These are phyloP conservation scores for Neoboletus subvelutipes DNA, from an alignment of 768 basidiomycete species.

Conservation along the genomic window DNA sequence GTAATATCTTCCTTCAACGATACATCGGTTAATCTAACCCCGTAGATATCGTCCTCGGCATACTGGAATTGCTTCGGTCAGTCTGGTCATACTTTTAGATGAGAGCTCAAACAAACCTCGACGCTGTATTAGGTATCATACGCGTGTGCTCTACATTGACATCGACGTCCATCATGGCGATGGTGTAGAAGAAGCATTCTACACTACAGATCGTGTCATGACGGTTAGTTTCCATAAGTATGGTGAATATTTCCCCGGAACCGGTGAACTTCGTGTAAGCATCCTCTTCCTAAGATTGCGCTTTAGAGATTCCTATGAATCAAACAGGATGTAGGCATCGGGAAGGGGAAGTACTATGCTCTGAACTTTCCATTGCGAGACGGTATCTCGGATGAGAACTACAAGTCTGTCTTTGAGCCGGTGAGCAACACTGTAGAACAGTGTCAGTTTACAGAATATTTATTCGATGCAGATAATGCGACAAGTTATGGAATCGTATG, in stretches of 20 bases:
- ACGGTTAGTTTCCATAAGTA: constrained; percentile 98
- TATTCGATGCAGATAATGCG: constrained; percentile 69
- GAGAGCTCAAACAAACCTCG: neutral
- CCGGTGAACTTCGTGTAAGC: constrained; percentile 89
- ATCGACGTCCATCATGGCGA: constrained; percentile 99
- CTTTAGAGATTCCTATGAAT: constrained; percentile 11
- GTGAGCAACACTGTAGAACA: constrained; percentile 44
- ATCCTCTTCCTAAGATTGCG: neutral
- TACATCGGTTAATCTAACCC: constrained; percentile 1
- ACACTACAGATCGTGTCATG: constrained; percentile 98
- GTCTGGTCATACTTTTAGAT: constrained; percentile 10
- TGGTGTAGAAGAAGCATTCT: constrained; percentile 99
- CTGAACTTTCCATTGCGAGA: constrained; percentile 94
- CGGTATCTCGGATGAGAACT: constrained; percentile 93
- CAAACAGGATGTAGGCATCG: constrained; percentile 82
- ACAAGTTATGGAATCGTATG: constrained; percentile 92
- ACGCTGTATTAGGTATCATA: constrained; percentile 67
- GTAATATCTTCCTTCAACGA: neutral
- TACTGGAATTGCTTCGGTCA: constrained; percentile 87
- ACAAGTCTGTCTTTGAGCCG: constrained; percentile 93
- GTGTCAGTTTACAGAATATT: neutral
- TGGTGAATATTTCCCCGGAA: constrained; percentile 98
- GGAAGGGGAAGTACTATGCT: constrained; percentile 92
- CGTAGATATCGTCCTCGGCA: constrained; percentile 93
- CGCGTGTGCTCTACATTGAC: constrained; percentile 94